Base-by-base conservation (phyloP, 352 stramenopile species). In the Globisporangium rhizosaccharum region DNA sequence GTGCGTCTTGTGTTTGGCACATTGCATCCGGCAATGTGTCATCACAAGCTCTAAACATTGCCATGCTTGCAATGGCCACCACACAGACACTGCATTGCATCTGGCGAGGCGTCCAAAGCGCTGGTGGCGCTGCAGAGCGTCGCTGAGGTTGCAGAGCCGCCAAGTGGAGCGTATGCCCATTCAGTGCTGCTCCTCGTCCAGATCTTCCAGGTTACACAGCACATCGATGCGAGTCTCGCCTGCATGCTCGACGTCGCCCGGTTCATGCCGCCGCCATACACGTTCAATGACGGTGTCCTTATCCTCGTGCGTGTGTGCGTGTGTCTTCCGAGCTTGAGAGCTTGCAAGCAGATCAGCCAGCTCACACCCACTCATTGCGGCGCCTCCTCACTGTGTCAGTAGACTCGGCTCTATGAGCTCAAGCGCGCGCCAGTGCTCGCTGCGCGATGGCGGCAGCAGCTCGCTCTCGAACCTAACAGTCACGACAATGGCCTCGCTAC, bases 231-330 rank as follows among this genome's bases (percentile, higher is more conserved):
- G 46, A 71, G 70, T 23, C 52, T 85, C 18, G 45, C 55, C 14
- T 79, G 63, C 30, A 58, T 89, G 51, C 49, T 82, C 50, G 69
- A 60, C 48, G 47, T 89, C 4, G 80, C 72, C 44, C 65, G 59
- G n/a, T 33, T 52, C 11, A 83, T 86, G 73, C 79, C 79, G 5
- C 17, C 63, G 3, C 77, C 77, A 5, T 85, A 87, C 51, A 72
- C 59, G 12, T 25, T 4, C 9, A 26, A 51, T n/a, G 79, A 82
- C 41, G 75, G 65, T 1, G 57, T 77, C 2, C 60, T 73, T 20
- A 66, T 85, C 17, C 67, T 87, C 0, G 8, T 12, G 14, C 28
- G 6, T 25, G 7, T 20, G 3, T 7, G 50, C 9, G 14, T 36
- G 0, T 30, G 2, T 12, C 46, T 28, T 23, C n/a, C 52, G 25